Percentiles rank a stretch among this genome's conserved stretches.
phyloP scores from a whole-genome alignment of 2,329 filamentous ascomycete genomes.

The Gyromitra esculenta region DNA sequence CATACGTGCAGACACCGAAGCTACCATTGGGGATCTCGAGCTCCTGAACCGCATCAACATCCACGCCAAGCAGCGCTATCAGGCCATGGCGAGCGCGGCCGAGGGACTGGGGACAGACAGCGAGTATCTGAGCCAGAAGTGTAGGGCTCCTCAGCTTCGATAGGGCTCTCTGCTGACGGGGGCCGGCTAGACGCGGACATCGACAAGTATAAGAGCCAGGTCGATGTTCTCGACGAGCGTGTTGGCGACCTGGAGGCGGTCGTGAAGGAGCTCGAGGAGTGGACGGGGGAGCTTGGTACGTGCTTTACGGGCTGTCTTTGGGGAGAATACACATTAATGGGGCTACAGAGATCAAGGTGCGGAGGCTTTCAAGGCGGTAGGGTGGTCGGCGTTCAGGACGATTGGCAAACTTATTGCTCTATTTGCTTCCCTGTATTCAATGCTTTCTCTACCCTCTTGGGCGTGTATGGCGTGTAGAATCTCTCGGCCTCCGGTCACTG shows the following conservation, averaged over 20 bases:
- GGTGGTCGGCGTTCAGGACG: background rate
- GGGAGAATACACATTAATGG: background rate
- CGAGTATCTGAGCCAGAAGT: conserved; percentile 56
- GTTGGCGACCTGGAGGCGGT: conserved; percentile 57
- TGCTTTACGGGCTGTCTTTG: background rate
- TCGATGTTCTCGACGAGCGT: conserved; percentile 57
- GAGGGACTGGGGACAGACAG: conserved; percentile 56
- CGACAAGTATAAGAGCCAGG: conserved; percentile 57
- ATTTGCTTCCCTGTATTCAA: background rate
- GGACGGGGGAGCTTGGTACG: conserved; percentile 57
- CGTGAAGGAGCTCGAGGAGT: conserved; percentile 57
- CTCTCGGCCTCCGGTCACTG: background rate
- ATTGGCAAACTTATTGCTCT: too few species aligned
- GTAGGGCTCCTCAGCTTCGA: conserved; percentile 34
- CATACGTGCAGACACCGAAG: conserved; percentile 57
- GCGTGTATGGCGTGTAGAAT: background rate
- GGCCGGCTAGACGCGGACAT: conserved; percentile 55
- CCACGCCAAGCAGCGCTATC: conserved; percentile 56
- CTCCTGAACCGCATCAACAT: conserved; percentile 56
- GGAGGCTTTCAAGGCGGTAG: conserved; percentile 43
- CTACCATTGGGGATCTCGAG: conserved; percentile 57
- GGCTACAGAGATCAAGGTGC: conserved; percentile 46
- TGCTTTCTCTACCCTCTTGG: background rate
- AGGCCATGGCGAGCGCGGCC: conserved; percentile 57
- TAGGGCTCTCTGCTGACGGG: conserved; percentile 1